Conservation (phyloP, 441 rosid genomes). For the Syzygium syzygioides region DNA sequence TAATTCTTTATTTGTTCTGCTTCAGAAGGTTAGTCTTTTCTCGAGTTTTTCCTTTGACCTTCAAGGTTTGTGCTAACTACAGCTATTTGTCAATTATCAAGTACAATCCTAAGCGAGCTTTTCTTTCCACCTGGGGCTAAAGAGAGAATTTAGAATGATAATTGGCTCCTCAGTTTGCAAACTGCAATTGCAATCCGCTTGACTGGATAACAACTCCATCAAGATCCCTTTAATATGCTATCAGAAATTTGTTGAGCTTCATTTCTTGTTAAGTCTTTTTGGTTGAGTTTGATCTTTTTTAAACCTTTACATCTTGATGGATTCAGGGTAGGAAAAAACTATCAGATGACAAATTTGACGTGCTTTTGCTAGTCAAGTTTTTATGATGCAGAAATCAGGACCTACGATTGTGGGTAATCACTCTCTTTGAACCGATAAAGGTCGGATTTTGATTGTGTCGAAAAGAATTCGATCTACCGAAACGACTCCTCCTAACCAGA, state of each 20-base stretch:
- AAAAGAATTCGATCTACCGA: background rate
- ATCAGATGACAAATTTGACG: background rate
- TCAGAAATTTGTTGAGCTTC: background rate
- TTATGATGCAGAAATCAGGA: background rate
- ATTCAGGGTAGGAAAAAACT: background rate
- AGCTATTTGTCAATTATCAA: background rate
- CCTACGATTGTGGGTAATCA: background rate
- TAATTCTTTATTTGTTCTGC: background rate
- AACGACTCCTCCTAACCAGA: background rate
- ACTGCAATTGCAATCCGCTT: background rate
- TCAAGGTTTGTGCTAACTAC: background rate
- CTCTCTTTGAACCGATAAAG: background rate
- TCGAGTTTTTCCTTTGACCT: background rate
- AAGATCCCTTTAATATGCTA: background rate
- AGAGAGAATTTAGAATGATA: background rate
- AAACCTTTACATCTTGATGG: background rate
- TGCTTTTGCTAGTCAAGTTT: background rate
- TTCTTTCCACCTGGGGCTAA: background rate
- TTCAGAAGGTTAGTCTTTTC: background rate
- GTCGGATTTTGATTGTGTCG: background rate
- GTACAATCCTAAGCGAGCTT: background rate
- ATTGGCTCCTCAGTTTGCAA: background rate
- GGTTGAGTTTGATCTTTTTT: background rate
- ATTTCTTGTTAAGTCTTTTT: background rate
- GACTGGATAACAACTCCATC: background rate